phyloP scores from a whole-genome alignment of 306 rosid species.

The Carpinus viminea region DNA sequence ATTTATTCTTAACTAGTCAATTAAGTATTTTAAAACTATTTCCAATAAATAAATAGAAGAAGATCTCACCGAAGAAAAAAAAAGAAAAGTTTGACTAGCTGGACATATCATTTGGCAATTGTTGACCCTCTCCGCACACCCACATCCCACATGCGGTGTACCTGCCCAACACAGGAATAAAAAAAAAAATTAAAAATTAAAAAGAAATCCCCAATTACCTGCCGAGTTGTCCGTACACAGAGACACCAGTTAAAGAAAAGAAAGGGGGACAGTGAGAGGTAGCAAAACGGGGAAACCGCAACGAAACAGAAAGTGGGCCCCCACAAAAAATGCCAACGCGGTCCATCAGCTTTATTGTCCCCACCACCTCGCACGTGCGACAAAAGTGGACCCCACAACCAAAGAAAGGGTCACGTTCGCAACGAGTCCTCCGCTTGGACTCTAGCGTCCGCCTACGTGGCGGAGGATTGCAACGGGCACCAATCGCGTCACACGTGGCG shows the following conservation, averaged over 20 bases:
- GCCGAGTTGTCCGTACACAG: conserved; percentile 45
- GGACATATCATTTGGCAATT: background rate
- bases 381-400: background rate
- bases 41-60: too few relatives aligned
- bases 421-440: conserved; percentile 15
- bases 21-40: too few relatives aligned
- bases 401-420: conserved; percentile 2
- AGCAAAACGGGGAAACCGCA: conserved; percentile 33
- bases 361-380: conserved; percentile 47
- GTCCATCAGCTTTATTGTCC: conserved; percentile 31
- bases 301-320: conserved; percentile 34
- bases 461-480: background rate
- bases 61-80: too few relatives aligned
- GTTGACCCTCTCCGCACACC: conserved; percentile 8
- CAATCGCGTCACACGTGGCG: conserved; percentile 12
- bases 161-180: background rate
- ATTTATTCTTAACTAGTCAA: too few relatives aligned
- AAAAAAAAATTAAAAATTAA: background rate
- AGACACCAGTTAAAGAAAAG: conserved; percentile 26
- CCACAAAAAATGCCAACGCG: conserved; percentile 23
- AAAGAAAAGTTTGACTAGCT: background rate
- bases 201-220: background rate
- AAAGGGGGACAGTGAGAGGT: conserved; percentile 28
- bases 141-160: background rate
- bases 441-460: conserved; percentile 32